These are phyloP conservation scores for Lepiota subincarnata DNA, from an alignment of 768 basidiomycete species.

Conservation along the genomic window DNA sequence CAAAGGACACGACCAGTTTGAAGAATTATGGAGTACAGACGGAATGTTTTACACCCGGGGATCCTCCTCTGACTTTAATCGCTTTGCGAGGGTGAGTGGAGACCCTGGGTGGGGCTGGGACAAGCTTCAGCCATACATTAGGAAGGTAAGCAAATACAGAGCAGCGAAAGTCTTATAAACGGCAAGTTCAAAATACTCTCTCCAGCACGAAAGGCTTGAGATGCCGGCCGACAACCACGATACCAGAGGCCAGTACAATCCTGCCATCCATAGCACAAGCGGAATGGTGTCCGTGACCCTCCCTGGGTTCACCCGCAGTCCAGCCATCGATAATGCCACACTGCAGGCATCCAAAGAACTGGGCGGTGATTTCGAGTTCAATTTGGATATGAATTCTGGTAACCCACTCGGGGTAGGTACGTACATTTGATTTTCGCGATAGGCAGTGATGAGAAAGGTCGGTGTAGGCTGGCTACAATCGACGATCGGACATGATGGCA, in stretches of 20 bases:
- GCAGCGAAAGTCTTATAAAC: background rate
- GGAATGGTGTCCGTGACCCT: constrained; percentile 24
- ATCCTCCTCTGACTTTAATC: constrained; percentile 24
- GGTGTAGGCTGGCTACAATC: constrained; percentile 8
- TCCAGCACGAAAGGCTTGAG: constrained; percentile 22
- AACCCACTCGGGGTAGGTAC: constrained; percentile 12
- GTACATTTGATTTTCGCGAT: background rate
- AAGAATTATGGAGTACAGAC: constrained; percentile 16
- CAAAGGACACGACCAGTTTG: background rate
- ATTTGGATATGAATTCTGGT: constrained; percentile 13
- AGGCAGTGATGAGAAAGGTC: background rate
- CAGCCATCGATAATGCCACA: constrained; percentile 22
- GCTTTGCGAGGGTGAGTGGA: constrained; percentile 21
- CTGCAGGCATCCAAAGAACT: constrained; percentile 29
- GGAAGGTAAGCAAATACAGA: constrained; percentile 16
- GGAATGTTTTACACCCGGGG: constrained; percentile 28
- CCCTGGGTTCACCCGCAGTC: constrained; percentile 17
- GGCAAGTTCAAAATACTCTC: background rate
- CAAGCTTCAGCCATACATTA: constrained; percentile 22
- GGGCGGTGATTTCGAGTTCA: constrained; percentile 10
- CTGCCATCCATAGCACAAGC: constrained; percentile 23
- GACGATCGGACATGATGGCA: constrained; percentile 13
- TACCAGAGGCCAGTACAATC: constrained; percentile 27
- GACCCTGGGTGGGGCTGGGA: constrained; percentile 32
- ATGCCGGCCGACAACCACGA: constrained; percentile 27